Base-by-base conservation (phyloP, 768 basidiomycete species). In the Russula vinacea region DNA sequence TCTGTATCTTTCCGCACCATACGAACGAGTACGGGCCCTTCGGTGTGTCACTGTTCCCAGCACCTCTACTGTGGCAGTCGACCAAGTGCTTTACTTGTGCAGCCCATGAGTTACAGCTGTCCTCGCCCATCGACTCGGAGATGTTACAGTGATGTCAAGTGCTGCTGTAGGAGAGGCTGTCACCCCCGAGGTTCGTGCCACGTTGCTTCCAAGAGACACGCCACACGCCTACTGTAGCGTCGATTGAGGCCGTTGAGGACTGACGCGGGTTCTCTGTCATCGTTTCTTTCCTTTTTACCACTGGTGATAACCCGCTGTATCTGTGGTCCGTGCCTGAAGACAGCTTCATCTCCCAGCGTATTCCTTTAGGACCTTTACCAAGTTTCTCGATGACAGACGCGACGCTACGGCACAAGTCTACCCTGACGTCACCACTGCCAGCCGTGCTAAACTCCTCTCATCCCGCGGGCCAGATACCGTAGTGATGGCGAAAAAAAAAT, bases 271-370 rank as follows among this genome's bases (percentile, higher is more conserved):
- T n/a, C n/a, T n/a, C n/a, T n/a, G n/a, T n/a, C n/a, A n/a, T 82
- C 24, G 74, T 92, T n/a, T 90, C 88, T 17, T 69, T 92, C n/a
- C 89, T 92, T 73, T 90, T 89, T 24, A 89, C 90, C 0, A 87
- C 88, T 7, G 79, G 82, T 29, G 83, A 81, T 57, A 79, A 85
- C 51, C 85, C 87, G 52, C 76, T 90, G 39, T 72, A 76, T 19
- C 73, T 90, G 6, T 91, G 88, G 74, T n/a, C n/a, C n/a, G n/a
- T 75, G 75, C 0, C 62, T 73, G 6, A 74, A 78, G 17, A 74
- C 72, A 14, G 88, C 89, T 70, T n/a, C 70, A 6, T 73, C 77
- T 39, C 73, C 81, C 83, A 4, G 72, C 80, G 7, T 87, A 89
- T 71, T 90, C 89, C 1, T 83, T 84, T 68, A 75, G 29, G 29